Evolutionary conservation across 2,329 filamentous ascomycete species (phyloP).

Genomic region (Epichloe bromicola): DNA sequence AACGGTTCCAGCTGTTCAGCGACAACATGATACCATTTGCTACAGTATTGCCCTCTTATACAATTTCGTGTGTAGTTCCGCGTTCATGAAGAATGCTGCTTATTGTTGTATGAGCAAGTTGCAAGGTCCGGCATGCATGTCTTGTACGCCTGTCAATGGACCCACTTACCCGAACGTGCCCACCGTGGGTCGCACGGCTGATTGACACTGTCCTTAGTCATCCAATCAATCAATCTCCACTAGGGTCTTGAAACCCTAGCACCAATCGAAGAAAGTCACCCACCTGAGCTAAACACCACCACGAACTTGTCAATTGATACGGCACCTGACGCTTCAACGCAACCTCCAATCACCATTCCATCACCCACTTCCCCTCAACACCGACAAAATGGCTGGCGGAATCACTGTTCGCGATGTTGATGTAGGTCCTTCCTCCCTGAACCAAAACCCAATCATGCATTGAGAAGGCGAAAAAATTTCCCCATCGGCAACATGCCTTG

Average conservation of each 20-base stretch:
- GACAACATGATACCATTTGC: not conserved
- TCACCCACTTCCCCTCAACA: constrained; percentile 22
- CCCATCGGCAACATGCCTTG: not conserved
- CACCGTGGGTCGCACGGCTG: not conserved
- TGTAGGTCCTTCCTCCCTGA: constrained; percentile 45
- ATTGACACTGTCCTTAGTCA: constrained; percentile 12
- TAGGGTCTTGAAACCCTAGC: constrained; percentile 23
- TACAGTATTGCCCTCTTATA: too few relatives aligned
- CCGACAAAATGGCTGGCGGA: constrained; percentile 67
- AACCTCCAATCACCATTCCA: constrained; percentile 13
- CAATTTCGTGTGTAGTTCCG: too few relatives aligned
- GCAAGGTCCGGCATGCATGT: too few relatives aligned
- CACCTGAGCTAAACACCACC: not conserved
- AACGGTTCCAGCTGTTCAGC: not conserved
- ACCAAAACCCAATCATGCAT: not conserved
- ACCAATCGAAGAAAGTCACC: constrained; percentile 13
- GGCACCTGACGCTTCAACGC: constrained; percentile 19
- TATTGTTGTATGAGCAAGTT: too few relatives aligned
- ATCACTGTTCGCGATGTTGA: constrained; percentile 76
- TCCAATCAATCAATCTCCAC: constrained; percentile 3
- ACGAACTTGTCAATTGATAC: constrained; percentile 4
- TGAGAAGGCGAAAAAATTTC: not conserved
- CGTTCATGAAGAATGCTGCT: not conserved
- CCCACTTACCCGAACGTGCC: not conserved
- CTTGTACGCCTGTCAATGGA: not conserved